phyloP scores from a whole-genome alignment of 225 moss, liverwort and hornwort species.

The Rhytidiadelphus loreus region DNA sequence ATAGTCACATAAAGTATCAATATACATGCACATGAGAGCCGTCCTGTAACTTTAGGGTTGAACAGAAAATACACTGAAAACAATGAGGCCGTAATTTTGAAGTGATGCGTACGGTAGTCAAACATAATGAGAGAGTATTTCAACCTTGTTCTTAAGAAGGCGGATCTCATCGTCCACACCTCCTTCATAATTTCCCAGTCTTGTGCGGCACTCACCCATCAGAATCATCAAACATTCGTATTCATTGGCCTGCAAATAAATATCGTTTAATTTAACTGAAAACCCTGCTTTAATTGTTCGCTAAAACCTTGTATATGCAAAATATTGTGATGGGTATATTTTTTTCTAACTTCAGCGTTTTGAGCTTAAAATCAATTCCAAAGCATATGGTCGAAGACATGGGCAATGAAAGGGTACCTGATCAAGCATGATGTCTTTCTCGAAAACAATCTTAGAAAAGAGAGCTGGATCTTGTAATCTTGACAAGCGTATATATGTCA shows the following conservation, averaged over 20 bases:
- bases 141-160: constrained; percentile 71
- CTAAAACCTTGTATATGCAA: not conserved
- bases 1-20: not conserved
- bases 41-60: not conserved
- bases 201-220: constrained; percentile 92
- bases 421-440: constrained; percentile 78
- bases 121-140: not conserved
- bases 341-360: not conserved
- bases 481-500: constrained; percentile 86
- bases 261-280: not conserved
- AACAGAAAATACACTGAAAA: not conserved
- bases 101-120: not conserved
- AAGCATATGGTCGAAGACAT: not conserved
- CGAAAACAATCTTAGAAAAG: constrained; percentile 83
- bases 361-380: not conserved
- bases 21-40: not conserved
- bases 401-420: constrained; percentile 37
- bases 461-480: constrained; percentile 93
- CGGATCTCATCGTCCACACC: constrained; percentile 86
- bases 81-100: not conserved
- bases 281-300: not conserved
- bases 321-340: not conserved
- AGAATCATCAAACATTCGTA: constrained; percentile 95
- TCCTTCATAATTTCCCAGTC: constrained; percentile 68
- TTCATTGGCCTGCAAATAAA: constrained; percentile 71